A percentile compares a stretch with the other conserved stretches of the same genome.
Conservation (phyloP, 805 yeast species). For the Ogataea philodendri region DNA sequence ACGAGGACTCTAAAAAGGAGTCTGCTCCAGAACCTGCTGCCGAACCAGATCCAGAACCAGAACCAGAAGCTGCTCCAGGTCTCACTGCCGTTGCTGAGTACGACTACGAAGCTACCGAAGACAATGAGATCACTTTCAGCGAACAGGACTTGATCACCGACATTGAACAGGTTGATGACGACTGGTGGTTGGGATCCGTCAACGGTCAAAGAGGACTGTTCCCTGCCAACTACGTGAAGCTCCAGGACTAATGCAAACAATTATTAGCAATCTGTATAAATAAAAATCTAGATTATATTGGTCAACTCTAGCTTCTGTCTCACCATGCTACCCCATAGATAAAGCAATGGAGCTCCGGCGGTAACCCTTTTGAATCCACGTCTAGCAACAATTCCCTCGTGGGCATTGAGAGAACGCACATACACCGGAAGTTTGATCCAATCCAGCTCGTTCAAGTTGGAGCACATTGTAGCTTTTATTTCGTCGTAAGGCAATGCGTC, state of each 20-base stretch:
- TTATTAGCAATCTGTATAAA: conserved; percentile 9
- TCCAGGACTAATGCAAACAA: conserved; percentile 12
- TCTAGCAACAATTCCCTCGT: conserved; percentile 82
- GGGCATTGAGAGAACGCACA: conserved; percentile 74
- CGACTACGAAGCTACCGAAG: conserved; percentile 89
- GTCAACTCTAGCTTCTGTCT: conserved; percentile 14
- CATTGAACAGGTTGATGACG: conserved; percentile 87
- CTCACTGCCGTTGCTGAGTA: conserved; percentile 63
- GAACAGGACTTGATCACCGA: conserved; percentile 82
- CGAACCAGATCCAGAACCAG: conserved; percentile 22
- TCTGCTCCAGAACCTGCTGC: conserved; percentile 8
- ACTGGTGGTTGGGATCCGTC: conserved; percentile 94
- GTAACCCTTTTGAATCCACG: conserved; percentile 55
- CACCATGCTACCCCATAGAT: conserved; percentile 43
- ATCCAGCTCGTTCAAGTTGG: conserved; percentile 56
- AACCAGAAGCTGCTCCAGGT: conserved; percentile 19
- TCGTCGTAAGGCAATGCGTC: conserved; percentile 27
- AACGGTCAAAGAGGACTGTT: conserved; percentile 79
- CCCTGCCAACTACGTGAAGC: conserved; percentile 83
- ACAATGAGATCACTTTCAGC: conserved; percentile 79
- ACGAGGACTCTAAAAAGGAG: conserved; percentile 28
- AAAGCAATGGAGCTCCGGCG: conserved; percentile 50
- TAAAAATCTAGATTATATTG: conserved; percentile 2
- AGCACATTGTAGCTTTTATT: conserved; percentile 37
- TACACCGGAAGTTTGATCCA: conserved; percentile 81